Base-by-base conservation (phyloP, 176 grass and related monocot genomes). In the Oryza coarctata region DNA sequence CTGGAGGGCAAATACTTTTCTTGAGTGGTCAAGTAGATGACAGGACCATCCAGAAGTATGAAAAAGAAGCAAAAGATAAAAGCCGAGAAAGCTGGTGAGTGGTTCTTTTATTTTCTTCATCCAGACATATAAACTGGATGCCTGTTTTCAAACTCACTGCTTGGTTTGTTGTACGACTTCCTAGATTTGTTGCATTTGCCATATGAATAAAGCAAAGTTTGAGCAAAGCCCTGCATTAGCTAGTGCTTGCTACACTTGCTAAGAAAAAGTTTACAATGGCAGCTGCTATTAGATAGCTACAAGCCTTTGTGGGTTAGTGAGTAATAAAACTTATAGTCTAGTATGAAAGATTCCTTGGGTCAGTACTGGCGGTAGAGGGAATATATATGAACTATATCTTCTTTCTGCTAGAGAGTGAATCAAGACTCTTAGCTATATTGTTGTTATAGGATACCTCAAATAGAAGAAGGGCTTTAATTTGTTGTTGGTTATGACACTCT, bases 41-140 rank as follows among this genome's bases (percentile, higher is more conserved):
- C 14, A 86, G 92, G 77, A 94, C 94, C 70, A 97, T 97, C 83
- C 95, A 97, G 84, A 97, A 97, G 85, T 97, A 97, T 87, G 95
- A 97, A 81, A 97, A 92, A 57, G 92, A 97, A 93, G 95, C 92
- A 57, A 97, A 94, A 80, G 95, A 97, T 70, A 97, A 97, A 94
- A 98, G 90, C 66, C 78, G 90, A 65, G 95, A 98, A 87, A 98
- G 92, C 15, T 98, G 92, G 95, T 98, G 66, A 70, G 90, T 77
- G 7, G 23, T 65, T 65, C 15, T 12, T 38, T 65, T 65, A 2
- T 29, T 17, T n/a, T 50, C 22, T 58, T 60, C 9, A 1, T 60
- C 22, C n/a, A 60, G 55, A 60, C 12, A 12, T 12, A 62, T 68
- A 67, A 41, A 75, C 8, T 32, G 14, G 18, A 52, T 75, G 64